Base-by-base conservation (phyloP, 345 rosid genomes). In the Brassica incana region DNA sequence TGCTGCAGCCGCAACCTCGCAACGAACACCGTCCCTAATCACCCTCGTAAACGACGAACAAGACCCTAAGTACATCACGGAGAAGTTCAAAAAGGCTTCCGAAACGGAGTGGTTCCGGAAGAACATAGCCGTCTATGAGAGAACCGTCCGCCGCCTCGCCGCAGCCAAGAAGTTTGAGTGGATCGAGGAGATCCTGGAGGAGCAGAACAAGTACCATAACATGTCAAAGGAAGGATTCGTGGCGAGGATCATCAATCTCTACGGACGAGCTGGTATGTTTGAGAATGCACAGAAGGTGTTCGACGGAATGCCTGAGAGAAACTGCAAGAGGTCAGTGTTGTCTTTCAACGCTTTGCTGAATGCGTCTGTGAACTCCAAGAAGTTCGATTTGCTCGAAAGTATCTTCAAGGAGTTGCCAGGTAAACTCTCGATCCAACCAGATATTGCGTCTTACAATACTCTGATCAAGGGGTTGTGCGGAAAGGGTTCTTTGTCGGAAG, bases 301-400 rank as follows among this genome's bases (percentile, higher is more conserved):
- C 59, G 59, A 52, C 59, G 20, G 86, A 90, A 90, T 91, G 95
- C 85, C 88, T 1, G 81, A 80, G 2, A 23, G 85, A 6, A 86
- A 85, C 40, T 86, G 92, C 68, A 75, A 78, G 8, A 88, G 87
- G 35, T 84, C 92, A 3, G 87, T 87, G 8, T 69, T 85, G 80
- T 90, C 98, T 8, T 87, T 88, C 79, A 93, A 91, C 64, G 85
- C 91, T 0, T 78, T 93, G 8, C 69, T 90, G 16, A 86, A 85
- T 8, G 95, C 93, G 1, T 89, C 83, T 68, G 84, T 89, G 38
- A 85, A 86, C 69, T 75, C 92, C 1, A 84, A 87, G 63, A 87
- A 83, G 84, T 85, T 84, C n/a, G 88, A 86, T 73, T 66, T 81
- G 83, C 69, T 87, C 18, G 79, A 84, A 58, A 77, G 18, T 3